Evolutionary conservation across 192 early-diverging fungal genomes (phyloP).

Genomic region (Backusella mclennaniae): DNA sequence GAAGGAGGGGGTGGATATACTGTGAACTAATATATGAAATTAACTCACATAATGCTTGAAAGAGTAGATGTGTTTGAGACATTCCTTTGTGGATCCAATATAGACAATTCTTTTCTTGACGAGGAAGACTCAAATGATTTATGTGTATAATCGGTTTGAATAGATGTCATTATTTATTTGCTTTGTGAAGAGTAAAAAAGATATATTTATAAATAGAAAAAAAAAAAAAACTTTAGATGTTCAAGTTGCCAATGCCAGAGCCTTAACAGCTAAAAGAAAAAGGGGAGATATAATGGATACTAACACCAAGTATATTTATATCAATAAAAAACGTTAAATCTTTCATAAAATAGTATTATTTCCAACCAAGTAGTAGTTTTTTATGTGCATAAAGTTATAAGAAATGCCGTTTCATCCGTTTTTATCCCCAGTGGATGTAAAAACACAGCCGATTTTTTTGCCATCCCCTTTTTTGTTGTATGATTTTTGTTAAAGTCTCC

Average conservation of each 20-base stretch:
- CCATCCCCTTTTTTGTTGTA: conserved; percentile 1
- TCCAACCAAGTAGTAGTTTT: neutral
- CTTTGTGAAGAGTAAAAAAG: neutral
- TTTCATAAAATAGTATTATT: neutral
- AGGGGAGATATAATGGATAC: neutral
- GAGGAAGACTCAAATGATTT: neutral
- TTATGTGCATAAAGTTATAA: neutral
- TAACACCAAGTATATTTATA: neutral
- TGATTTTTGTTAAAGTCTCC: neutral
- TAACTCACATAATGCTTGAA: conserved; percentile 5
- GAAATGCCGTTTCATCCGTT: conserved; percentile 6
- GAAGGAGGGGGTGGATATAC: neutral
- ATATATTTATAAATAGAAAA: neutral
- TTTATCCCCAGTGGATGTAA: neutral
- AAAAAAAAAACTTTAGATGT: neutral
- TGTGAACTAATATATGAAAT: neutral
- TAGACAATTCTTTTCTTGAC: neutral
- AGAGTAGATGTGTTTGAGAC: conserved; percentile 13
- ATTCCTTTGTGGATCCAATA: neutral
- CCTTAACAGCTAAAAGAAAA: neutral
- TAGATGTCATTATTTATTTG: neutral
- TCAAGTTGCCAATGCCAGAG: neutral
- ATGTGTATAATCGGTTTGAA: neutral
- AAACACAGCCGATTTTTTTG: neutral
- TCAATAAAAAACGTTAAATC: neutral